Conservation (phyloP, 1,284 basidiomycete species). For the Pseudozyma tsukubaensis region DNA sequence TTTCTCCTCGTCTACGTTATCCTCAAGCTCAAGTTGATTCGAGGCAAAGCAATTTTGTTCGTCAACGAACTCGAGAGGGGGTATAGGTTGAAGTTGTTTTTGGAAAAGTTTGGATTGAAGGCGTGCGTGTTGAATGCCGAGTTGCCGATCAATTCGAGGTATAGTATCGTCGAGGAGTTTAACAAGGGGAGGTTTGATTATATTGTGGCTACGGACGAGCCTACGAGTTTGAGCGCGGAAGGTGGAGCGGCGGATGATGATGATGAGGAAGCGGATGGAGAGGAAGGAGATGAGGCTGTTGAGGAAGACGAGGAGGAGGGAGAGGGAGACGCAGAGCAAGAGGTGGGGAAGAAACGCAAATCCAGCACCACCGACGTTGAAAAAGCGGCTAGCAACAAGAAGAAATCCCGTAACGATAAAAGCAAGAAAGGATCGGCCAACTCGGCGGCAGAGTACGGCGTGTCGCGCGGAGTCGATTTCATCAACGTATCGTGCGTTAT, state of each 20-base stretch:
- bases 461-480: constrained; percentile 96
- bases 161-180: constrained; percentile 98
- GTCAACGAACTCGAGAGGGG: constrained; percentile 96
- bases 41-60: constrained; percentile 96
- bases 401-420: too few species aligned
- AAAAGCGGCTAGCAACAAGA: too few species aligned
- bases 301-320: neutral
- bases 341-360: constrained; percentile 6
- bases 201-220: constrained; percentile 97
- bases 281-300: constrained; percentile 9
- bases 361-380: neutral
- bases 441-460: constrained; percentile 79
- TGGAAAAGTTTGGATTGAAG: constrained; percentile 97
- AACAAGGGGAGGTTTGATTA: constrained; percentile 99
- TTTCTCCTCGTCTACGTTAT: constrained; percentile 94
- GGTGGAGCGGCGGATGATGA: constrained; percentile 31
- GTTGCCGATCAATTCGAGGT: constrained; percentile 92
- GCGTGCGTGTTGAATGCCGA: constrained; percentile 97
- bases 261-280: constrained; percentile 11
- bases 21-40: constrained; percentile 90
- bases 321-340: constrained; percentile 21
- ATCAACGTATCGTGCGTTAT: constrained; percentile 96
- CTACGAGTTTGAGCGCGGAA: constrained; percentile 31
- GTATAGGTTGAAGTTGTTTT: constrained; percentile 93
- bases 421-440: too few species aligned